Base-by-base conservation (phyloP, 2,329 filamentous ascomycete genomes). In the Fusarium haematococcum region DNA sequence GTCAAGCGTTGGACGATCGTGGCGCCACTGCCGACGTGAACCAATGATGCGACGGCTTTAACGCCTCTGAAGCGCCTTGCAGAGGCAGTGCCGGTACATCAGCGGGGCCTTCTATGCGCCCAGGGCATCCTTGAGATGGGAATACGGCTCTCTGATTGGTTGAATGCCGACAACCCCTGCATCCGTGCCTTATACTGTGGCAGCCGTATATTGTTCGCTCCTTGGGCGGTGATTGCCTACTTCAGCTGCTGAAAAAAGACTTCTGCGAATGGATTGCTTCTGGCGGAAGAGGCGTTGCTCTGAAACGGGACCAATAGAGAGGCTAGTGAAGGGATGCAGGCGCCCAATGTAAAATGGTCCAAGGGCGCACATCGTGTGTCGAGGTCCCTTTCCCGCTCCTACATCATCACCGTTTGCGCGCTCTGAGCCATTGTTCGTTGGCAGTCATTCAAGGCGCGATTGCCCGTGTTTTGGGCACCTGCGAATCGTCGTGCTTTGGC, bases 71-170 rank as follows among this genome's bases (percentile, higher is more conserved):
- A 48, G 18, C 58, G 41, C 65, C 66, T 58, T 62, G 25, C 37
- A 69, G 66, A 65, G 68, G 68, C 68, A 69, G 68, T 70, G 68
- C 68, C 66, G 23, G 48, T 27, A 25, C 52, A 41, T 18, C 52
- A 41, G 58, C 14, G 58, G 60, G 60, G 41, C n/a, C 45, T 23
- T 33, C 20, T 52, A 37, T 60, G 52, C 23, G 8, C 25, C n/a
- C 14, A 30, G 33, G 23, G 13, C 61, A 56, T 43, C 41, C 56
- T 37, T 52, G n/a, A 39, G 14, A 52, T 52, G 48, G 20, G 50
- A 0, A 23, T 5, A 6, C 10, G 0, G 8, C 1, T 1, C 8
- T 10, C 16, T 68, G 7, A 70, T 70, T 70, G 68, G 68, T 10
- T 9, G 1, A 8, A 18, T 2, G 6, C 23, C 32, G 23, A 56